A percentile compares a stretch with the other conserved stretches of the same genome.
phyloP scores from a whole-genome alignment of 345 rosid species.

The Eucalyptus curtisii region DNA sequence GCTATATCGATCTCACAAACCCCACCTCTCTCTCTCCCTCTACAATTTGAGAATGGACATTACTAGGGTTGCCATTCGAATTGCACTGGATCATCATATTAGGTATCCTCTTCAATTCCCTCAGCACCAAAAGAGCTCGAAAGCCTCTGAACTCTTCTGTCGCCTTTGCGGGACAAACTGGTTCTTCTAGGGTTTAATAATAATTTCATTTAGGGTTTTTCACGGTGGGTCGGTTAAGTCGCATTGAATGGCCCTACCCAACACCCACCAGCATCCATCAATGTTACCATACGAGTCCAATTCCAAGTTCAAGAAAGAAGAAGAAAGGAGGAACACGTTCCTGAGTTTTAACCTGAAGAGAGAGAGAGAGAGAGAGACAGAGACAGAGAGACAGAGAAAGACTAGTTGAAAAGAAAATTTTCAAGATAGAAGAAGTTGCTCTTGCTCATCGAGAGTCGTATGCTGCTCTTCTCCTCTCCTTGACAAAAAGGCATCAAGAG shows the following conservation, averaged over 20 bases:
- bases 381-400: background rate
- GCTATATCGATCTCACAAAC: background rate
- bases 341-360: background rate
- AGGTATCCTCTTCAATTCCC: background rate
- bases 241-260: background rate
- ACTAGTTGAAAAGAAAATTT: background rate
- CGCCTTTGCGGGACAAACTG: background rate
- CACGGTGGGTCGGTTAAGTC: background rate
- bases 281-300: background rate
- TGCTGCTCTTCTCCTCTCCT: background rate
- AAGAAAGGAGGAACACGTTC: background rate
- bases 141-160: background rate
- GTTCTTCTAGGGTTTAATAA: background rate
- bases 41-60: background rate
- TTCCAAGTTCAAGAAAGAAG: background rate
- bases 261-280: background rate
- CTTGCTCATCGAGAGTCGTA: background rate
- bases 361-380: background rate
- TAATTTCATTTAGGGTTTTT: background rate
- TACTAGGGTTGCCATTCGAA: background rate
- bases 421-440: background rate
- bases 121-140: background rate
- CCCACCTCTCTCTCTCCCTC: background rate
- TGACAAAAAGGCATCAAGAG: background rate
- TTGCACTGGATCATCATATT: too few relatives aligned